Evolutionary conservation across 2,329 filamentous ascomycete genomes (phyloP), one percentile per base, ranked within the genome.

Genomic region (Trichophyton verrucosum): DNA sequence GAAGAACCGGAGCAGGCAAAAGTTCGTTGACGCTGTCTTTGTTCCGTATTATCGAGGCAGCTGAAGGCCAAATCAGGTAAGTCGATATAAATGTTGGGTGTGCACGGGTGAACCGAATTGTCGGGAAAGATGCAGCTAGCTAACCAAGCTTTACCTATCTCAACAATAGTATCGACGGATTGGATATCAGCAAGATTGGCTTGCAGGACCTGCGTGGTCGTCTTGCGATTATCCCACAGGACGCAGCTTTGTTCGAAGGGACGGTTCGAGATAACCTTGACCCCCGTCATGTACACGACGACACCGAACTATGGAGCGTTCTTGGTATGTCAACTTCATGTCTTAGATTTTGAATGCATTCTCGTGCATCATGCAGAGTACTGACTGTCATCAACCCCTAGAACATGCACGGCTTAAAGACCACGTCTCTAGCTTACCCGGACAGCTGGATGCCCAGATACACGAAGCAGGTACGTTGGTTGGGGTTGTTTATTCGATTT

Each of bases 231-330:
- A 99, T 99, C 66, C 94, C 95, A 3, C 94, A 99, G 73, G 95
- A 99, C 75, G 92, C 94, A 33, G 92, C 92, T 65, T 83, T 99
- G 64, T 99, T 99, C 69, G 90, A 95, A 74, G 91, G 91, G 58
- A 91, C 88, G 7, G 83, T 99, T 64, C 85, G 94, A 66, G 94
- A 99, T 75, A 99, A 99, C 71, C 82, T 97, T 44, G 94, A 99
- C 72, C 95, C 95, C 24, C 89, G 88, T 30, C 89, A 96, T 72
- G 89, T 95, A 60, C 91, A 96, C 70, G 92, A 96, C 74, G 95
- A 99, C 74, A 96, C 91, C 3, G 94, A 97, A 72, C 80, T 99
- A 38, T 99, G 94, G 94, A 95, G 88, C 71, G 91, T 95, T 63
- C 80, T 96, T 64, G 89, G 89, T 92, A 67, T 66, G 36, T 53